These are phyloP conservation scores for Tricholoma furcatifolium DNA, from an alignment of 768 basidiomycete genomes.

Conservation along the genomic window DNA sequence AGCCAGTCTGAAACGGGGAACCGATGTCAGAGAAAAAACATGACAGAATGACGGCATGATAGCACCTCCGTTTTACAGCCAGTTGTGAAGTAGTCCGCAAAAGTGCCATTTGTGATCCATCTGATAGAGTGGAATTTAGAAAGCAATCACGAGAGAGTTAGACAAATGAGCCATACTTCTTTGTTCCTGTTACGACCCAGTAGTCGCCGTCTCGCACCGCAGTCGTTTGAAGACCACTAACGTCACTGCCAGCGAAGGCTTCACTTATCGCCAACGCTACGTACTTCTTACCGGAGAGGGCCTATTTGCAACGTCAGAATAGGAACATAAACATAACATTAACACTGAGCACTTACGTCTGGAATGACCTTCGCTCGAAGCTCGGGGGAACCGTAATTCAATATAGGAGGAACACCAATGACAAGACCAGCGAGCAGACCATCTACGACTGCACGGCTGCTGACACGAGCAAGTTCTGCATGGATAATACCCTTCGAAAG, in stretches of 20 bases:
- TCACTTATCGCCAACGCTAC: slow-evolving; percentile 91
- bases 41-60: background rate
- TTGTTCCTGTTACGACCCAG: slow-evolving; percentile 91
- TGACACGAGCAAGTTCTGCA: slow-evolving; percentile 79
- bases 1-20: slow-evolving; percentile 52
- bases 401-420: slow-evolving; percentile 85
- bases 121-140: slow-evolving; percentile 29
- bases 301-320: slow-evolving; percentile 21
- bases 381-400: slow-evolving; percentile 84
- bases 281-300: slow-evolving; percentile 73
- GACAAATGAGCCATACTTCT: slow-evolving; percentile 57
- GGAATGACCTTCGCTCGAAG: slow-evolving; percentile 70
- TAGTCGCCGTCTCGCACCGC: slow-evolving; percentile 83
- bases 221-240: slow-evolving; percentile 79
- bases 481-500: slow-evolving; percentile 65
- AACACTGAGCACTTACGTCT: slow-evolving; percentile 45
- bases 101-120: slow-evolving; percentile 89
- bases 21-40: background rate
- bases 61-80: slow-evolving; percentile 67
- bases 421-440: slow-evolving; percentile 80
- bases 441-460: slow-evolving; percentile 85
- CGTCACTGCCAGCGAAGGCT: slow-evolving; percentile 90
- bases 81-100: slow-evolving; percentile 84
- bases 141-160: background rate
- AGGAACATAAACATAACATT: background rate